phyloP scores from a whole-genome alignment of 2,329 filamentous ascomycete genomes.

The Phialocephala sp. region DNA sequence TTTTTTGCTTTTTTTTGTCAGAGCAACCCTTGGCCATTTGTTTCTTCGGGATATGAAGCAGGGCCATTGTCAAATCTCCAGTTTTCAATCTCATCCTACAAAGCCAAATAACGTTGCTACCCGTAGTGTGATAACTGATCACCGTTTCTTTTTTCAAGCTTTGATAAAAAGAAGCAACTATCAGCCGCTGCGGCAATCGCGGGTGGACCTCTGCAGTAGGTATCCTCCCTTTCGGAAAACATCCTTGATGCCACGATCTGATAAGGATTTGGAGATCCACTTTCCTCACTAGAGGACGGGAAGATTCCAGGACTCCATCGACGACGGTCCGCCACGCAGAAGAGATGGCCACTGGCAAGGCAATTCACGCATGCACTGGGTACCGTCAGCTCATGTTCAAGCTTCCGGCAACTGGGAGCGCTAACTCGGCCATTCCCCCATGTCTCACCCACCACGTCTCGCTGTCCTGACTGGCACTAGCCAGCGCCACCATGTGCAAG shows the following conservation, averaged over 20 bases:
- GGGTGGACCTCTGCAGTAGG: slow-evolving; percentile 5
- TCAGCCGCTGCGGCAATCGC: slow-evolving; percentile 21
- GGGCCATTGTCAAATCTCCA: slow-evolving; percentile 5
- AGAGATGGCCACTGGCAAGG: background rate
- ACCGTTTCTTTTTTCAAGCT: slow-evolving; percentile 13
- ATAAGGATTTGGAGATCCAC: slow-evolving; percentile 8
- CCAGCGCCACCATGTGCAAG: background rate
- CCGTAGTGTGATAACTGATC: slow-evolving; percentile 26
- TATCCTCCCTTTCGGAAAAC: slow-evolving; percentile 9
- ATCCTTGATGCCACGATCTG: slow-evolving; percentile 4
- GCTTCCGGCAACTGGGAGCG: background rate
- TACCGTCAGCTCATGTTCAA: background rate
- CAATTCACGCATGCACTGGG: background rate
- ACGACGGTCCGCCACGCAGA: background rate
- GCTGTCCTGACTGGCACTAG: background rate
- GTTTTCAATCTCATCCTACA: slow-evolving; percentile 9
- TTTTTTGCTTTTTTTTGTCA: slow-evolving; percentile 34
- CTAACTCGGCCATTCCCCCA: slow-evolving; percentile 13
- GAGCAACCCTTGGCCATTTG: slow-evolving; percentile 18
- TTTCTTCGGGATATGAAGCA: slow-evolving; percentile 2
- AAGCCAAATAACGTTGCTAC: slow-evolving; percentile 22
- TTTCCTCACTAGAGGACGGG: slow-evolving; percentile 1
- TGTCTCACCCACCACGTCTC: slow-evolving; percentile 9
- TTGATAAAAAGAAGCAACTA: slow-evolving; percentile 22
- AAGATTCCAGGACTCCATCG: background rate